phyloP scores from a whole-genome alignment of 2,329 filamentous ascomycete species.

The Nothopassalora personata region DNA sequence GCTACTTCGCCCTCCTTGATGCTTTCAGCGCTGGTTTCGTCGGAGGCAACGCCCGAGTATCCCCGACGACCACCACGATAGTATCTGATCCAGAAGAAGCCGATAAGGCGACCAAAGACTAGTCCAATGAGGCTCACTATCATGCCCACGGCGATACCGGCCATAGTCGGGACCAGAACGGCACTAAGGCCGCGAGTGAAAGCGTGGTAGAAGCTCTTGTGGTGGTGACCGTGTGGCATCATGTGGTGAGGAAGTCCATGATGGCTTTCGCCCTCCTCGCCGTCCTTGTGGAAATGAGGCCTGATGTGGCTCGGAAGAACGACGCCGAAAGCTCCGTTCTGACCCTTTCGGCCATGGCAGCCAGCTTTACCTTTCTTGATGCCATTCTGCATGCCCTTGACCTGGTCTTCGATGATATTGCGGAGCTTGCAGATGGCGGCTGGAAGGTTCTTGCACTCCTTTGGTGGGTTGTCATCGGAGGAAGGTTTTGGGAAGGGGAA shows the following conservation, averaged over 20 bases:
- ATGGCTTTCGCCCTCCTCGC: conserved; percentile 22
- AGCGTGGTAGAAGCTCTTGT: conserved; percentile 38
- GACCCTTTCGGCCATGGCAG: conserved; percentile 30
- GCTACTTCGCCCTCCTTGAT: conserved; percentile 13
- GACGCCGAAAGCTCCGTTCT: conserved; percentile 11
- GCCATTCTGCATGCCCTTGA: conserved; percentile 39
- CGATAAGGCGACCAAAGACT: conserved; percentile 57
- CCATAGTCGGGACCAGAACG: conserved; percentile 61
- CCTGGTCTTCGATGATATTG: conserved; percentile 45
- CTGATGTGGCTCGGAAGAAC: conserved; percentile 26
- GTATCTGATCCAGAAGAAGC: conserved; percentile 55
- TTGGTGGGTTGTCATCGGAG: conserved; percentile 14
- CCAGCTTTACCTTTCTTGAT: conserved; percentile 15
- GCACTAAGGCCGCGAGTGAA: conserved; percentile 54
- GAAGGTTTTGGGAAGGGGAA: conserved; percentile 11
- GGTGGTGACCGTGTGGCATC: conserved; percentile 33
- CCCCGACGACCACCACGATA: conserved; percentile 43
- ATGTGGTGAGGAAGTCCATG: conserved; percentile 33
- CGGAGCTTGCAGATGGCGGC: conserved; percentile 54
- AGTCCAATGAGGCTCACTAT: conserved; percentile 63
- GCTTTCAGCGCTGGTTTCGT: conserved; percentile 10
- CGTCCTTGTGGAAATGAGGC: conserved; percentile 25
- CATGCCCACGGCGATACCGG: conserved; percentile 65
- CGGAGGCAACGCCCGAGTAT: conserved; percentile 26
- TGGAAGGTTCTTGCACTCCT: conserved; percentile 35